These are phyloP conservation scores for Kazachstania bromeliacearum DNA, from an alignment of 805 yeast species.

Conservation along the genomic window DNA sequence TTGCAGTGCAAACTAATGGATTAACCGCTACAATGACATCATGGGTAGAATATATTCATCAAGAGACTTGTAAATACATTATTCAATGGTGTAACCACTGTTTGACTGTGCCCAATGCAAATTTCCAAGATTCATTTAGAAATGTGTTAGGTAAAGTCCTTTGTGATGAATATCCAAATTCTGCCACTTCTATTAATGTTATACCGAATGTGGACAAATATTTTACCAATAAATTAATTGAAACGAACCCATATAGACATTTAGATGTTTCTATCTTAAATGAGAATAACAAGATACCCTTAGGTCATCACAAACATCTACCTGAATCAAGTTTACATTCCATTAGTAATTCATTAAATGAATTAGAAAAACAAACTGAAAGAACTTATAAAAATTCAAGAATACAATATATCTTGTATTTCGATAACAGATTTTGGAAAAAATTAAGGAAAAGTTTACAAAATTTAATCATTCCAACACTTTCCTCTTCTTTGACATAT, in stretches of 20 bases:
- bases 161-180: constrained; percentile 21
- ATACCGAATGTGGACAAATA: constrained; percentile 17
- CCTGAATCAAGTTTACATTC: constrained; percentile 12
- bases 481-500: constrained; percentile 40
- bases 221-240: constrained; percentile 13
- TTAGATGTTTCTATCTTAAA: constrained; percentile 29
- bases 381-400: constrained; percentile 34
- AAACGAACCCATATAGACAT: constrained; percentile 15
- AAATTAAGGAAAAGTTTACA: constrained; percentile 39
- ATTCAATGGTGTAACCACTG: constrained; percentile 45
- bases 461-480: constrained; percentile 42
- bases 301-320: constrained; percentile 27
- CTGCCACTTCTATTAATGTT: constrained; percentile 17
- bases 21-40: constrained; percentile 48
- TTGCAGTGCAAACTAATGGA: constrained; percentile 37
- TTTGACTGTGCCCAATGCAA: constrained; percentile 29
- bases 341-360: constrained; percentile 26
- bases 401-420: constrained; percentile 47
- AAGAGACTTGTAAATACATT: constrained; percentile 36
- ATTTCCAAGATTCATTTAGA: constrained; percentile 34
- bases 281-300: constrained; percentile 27
- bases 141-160: constrained; percentile 36
- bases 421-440: constrained; percentile 54
- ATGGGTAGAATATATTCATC: constrained; percentile 42
- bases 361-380: constrained; percentile 7